A percentile compares a stretch with the other conserved stretches of the same genome.
phyloP scores from a whole-genome alignment of 2,329 filamentous ascomycete species.

The Endoconidiophora laricicola region DNA sequence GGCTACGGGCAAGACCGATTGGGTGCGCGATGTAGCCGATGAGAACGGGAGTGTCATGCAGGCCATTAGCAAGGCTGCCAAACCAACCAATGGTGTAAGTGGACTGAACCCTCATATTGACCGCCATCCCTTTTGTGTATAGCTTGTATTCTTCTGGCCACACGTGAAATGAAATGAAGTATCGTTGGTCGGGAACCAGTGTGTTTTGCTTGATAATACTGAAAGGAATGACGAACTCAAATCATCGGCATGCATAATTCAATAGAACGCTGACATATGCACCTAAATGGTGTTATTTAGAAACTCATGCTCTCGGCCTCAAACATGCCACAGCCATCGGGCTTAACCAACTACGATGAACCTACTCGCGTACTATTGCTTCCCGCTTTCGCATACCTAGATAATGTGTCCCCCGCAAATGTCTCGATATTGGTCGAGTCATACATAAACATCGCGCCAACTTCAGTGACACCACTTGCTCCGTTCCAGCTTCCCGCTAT shows the following conservation, averaged over 20 bases:
- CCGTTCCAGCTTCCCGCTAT: slow-evolving; percentile 23
- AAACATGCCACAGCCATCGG: slow-evolving; percentile 67
- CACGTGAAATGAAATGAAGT: no score
- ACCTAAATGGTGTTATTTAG: slow-evolving; percentile 24
- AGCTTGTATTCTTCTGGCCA: background rate
- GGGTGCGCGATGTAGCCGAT: slow-evolving; percentile 76
- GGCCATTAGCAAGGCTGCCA: slow-evolving; percentile 42
- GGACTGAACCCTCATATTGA: background rate
- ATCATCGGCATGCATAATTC: background rate
- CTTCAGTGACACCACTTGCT: slow-evolving; percentile 48
- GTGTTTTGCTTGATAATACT: no score
- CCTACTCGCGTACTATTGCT: slow-evolving; percentile 72
- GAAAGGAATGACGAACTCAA: no score
- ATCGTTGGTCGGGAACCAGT: no score
- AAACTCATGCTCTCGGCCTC: slow-evolving; percentile 81
- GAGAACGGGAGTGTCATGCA: slow-evolving; percentile 78
- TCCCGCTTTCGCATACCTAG: slow-evolving; percentile 66
- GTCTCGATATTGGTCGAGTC: slow-evolving; percentile 55
- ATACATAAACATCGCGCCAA: slow-evolving; percentile 56
- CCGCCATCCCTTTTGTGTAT: background rate
- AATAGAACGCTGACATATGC: background rate
- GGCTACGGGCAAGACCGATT: slow-evolving; percentile 90
- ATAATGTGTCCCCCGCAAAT: slow-evolving; percentile 62
- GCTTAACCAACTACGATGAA: slow-evolving; percentile 42
- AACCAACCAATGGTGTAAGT: slow-evolving; percentile 53